These are phyloP conservation scores for Tulasnella sp. DNA, from an alignment of 768 basidiomycete genomes.

Conservation along the genomic window DNA sequence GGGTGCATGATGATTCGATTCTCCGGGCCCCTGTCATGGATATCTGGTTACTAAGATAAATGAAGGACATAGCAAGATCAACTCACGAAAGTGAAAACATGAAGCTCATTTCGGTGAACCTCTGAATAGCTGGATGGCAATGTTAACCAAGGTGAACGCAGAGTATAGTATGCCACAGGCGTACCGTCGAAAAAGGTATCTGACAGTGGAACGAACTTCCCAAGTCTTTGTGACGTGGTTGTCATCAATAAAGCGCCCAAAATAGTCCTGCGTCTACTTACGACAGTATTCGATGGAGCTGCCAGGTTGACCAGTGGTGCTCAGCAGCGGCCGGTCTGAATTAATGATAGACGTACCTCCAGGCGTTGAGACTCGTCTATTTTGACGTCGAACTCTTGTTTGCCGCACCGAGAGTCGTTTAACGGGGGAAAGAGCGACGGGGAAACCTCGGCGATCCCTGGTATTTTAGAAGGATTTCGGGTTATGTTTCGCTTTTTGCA, in stretches of 20 bases:
- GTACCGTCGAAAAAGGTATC: slow-evolving; percentile 37
- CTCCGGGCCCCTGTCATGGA: slow-evolving; percentile 39
- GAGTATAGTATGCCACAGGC: not conserved
- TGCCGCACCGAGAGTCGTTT: not conserved
- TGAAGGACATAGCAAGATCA: not conserved
- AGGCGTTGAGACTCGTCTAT: slow-evolving; percentile 4
- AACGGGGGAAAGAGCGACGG: not conserved
- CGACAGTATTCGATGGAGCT: slow-evolving; percentile 25
- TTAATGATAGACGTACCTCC: not conserved
- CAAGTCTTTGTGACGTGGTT: slow-evolving; percentile 37
- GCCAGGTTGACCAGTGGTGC: not conserved
- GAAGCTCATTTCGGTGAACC: slow-evolving; percentile 45
- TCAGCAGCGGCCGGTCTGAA: too few relatives aligned
- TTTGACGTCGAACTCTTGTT: not conserved
- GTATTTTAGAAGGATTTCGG: not conserved
- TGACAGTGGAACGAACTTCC: slow-evolving; percentile 48
- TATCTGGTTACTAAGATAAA: not conserved
- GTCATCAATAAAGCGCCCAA: not conserved
- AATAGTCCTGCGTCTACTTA: not conserved
- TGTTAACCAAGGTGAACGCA: not conserved
- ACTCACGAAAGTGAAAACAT: slow-evolving; percentile 40
- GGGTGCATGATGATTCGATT: slow-evolving; percentile 23
- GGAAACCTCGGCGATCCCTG: not conserved
- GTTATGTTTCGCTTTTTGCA: not conserved
- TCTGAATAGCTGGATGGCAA: slow-evolving; percentile 46